Evolutionary conservation across 345 rosid species (phyloP), one percentile per base, ranked within the genome.

Genomic region (Adansonia digitata): DNA sequence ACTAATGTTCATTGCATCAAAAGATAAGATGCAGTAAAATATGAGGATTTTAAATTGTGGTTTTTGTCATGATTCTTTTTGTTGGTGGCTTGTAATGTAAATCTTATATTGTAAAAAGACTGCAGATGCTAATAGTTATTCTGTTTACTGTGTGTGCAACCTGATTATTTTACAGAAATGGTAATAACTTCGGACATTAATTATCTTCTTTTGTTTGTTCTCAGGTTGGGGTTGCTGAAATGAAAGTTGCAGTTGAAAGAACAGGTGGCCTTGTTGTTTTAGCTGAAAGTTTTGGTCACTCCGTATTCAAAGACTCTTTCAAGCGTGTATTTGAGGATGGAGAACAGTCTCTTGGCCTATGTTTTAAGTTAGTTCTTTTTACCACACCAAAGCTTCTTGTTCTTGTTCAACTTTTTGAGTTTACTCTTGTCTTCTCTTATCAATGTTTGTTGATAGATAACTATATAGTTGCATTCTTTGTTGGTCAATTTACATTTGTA

Each of bases 191-290:
- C 26, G 29, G 40, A 31, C 10, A 31, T 22, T 9, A 12, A 43
- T 52, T 63, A 69, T 34, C 8, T 49, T 40, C 57, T 51, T 35
- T 59, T 14, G 7, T 77, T 24, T 79, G 24, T 59, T 49, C 68
- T 69, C 83, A 96, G 99, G 98, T 96, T 69, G 99, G 99, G 79
- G 90, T 96, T 77, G 97, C 99, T 51, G 99, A 96, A 90, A 93
- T 96, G 97, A 96, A 96, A 87, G 93, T 90, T 81, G 90, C 91
- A 7, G 97, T 96, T 72, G 99, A 96, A 84, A 93, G 87, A 83
- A 92, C 97, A 39, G 97, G 99, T 75, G 99, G 99, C 46, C 94
- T 93, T 64, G 98, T 88, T 82, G 99, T 96, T 81, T 86, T 93
- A 56, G 81, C 99, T 1, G 99, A 96, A 83, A 96, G 99, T 85